Evolutionary conservation across 140 eudicot genomes (phyloP), one percentile per base, ranked within the genome.

Genomic region (Senecio squalidus): DNA sequence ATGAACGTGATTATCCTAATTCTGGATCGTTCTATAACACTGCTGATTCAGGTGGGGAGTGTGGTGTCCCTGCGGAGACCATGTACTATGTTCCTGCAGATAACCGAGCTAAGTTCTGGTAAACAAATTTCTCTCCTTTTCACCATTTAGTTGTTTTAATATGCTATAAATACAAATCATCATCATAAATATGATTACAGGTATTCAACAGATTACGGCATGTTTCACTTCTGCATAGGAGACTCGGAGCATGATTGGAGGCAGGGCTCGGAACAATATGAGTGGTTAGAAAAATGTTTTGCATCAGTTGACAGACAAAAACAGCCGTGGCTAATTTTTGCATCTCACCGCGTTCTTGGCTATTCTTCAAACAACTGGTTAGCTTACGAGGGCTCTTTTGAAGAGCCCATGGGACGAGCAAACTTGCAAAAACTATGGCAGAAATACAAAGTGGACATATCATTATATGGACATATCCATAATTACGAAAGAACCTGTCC

Each of bases 351-450:
- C 5, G 94, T 84, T 50, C 86, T 88, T 16, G 88, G 96, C n/a
- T 88, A 88, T 69, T 83, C 94, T 5, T 87, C 94, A 0, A 78
- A 61, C 34, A 29, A 45, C 3, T 72, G 69, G 64, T 87, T 80
- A 33, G 94, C 79, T 13, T 22, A 51, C 7, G 82, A 83, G 64
- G 96, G 96, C 14, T 71, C 96, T 2, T 88, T 88, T 55, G 96
- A 78, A 17, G 96, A 88, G 75, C 94, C 96, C 7, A 88, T 88
- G 94, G 96, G 96, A 10, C 74, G 94, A 36, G 94, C 86, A 11
- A 70, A 84, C 77, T 71, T 88, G 68, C 96, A 84, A 70, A 78
- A 67, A 69, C 74, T 84, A 22, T 84, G 94, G 94, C 96, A 88
- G 40, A 84, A 78, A 62, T 84, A 88, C 70, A 88, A 84, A 71